Evolutionary conservation across 2,329 filamentous ascomycete genomes (phyloP).

Genomic region (Talaromyces sp.): DNA sequence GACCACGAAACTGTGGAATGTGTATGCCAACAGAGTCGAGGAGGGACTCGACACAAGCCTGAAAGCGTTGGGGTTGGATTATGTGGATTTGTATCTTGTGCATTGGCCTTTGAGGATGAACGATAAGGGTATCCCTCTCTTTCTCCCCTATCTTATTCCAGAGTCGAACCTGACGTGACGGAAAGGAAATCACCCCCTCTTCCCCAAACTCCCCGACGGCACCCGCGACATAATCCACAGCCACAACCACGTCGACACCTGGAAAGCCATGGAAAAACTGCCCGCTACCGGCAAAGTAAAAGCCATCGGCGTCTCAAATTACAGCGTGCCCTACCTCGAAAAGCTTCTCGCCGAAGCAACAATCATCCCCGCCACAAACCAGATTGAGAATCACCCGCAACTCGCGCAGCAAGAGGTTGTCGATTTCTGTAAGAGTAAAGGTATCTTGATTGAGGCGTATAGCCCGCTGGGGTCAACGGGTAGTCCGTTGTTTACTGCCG

Average conservation of each 20-base stretch:
- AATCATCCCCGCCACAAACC: conserved; percentile 49
- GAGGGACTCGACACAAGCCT: conserved; percentile 60
- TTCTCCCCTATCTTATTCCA: conserved; percentile 29
- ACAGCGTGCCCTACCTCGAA: conserved; percentile 48
- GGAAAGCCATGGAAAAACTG: conserved; percentile 49
- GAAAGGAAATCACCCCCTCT: conserved; percentile 43
- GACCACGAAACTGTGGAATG: conserved; percentile 66
- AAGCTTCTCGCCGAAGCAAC: conserved; percentile 45
- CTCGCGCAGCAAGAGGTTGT: conserved; percentile 50
- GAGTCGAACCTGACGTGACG: conserved; percentile 44
- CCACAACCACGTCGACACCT: conserved; percentile 61
- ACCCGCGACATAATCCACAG: conserved; percentile 66
- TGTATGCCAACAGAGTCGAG: conserved; percentile 59
- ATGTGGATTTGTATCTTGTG: conserved; percentile 68
- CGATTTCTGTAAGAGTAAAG: conserved; percentile 51
- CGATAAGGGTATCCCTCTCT: conserved; percentile 43
- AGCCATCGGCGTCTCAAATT: conserved; percentile 54
- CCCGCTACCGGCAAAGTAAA: conserved; percentile 42
- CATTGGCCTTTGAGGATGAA: conserved; percentile 60
- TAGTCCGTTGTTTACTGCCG: conserved; percentile 41
- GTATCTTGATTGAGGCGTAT: conserved; percentile 49
- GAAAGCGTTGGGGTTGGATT: conserved; percentile 61
- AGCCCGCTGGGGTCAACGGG: conserved; percentile 45
- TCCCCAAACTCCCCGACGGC: conserved; percentile 72
- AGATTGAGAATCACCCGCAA: conserved; percentile 54